These are phyloP conservation scores for Populus alba DNA, from an alignment of 345 rosid genomes.

Conservation along the genomic window DNA sequence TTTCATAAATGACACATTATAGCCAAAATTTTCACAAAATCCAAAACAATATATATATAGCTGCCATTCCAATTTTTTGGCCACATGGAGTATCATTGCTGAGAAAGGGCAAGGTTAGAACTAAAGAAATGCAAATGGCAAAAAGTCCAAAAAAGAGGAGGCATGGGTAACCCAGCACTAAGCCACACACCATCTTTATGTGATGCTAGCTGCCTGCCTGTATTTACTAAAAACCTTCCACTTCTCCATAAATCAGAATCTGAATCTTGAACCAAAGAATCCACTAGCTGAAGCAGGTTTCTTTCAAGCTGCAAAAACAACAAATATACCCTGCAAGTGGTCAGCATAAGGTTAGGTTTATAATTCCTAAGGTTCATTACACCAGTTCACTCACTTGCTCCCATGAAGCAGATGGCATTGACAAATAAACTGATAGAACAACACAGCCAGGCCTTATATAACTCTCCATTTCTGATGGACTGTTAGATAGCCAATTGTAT, in stretches of 20 bases:
- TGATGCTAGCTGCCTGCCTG: conserved; percentile 65
- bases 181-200: conserved; percentile 59
- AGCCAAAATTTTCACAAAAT: neutral
- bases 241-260: conserved; percentile 67
- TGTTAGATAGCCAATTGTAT: conserved; percentile 78
- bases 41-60: neutral
- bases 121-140: neutral
- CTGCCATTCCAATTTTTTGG: neutral
- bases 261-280: conserved; percentile 53
- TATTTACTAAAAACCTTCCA: conserved; percentile 64
- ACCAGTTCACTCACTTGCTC: conserved; percentile 60
- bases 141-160: neutral
- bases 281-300: conserved; percentile 50
- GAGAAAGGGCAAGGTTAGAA: neutral
- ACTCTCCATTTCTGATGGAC: conserved; percentile 96
- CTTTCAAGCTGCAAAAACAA: conserved; percentile 58
- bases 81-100: neutral
- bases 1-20: neutral
- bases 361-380: neutral
- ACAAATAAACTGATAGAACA: conserved; percentile 70
- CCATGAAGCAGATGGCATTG: conserved; percentile 69
- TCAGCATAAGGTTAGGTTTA: conserved; percentile 20
- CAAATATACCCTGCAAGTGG: conserved; percentile 27
- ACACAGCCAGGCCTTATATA: conserved; percentile 95
- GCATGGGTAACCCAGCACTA: neutral